These are phyloP conservation scores for Xylaria castorea DNA, from an alignment of 495 filamentous ascomycete species.

Conservation along the genomic window DNA sequence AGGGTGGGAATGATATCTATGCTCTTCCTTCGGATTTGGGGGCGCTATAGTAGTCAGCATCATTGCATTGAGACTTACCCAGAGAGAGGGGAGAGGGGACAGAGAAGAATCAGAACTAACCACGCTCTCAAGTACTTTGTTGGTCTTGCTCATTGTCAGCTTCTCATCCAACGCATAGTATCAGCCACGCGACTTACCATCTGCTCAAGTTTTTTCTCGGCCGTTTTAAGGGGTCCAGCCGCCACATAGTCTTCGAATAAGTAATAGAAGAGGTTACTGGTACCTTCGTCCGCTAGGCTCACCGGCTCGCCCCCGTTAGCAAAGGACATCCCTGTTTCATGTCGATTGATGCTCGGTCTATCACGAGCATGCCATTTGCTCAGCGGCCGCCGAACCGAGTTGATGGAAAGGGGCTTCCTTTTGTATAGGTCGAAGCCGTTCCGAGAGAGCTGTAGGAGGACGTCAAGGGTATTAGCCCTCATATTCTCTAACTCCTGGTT, in stretches of 20 bases:
- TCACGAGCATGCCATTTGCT: constrained; percentile 36
- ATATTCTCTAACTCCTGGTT: constrained; percentile 57
- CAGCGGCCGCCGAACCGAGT: constrained; percentile 44
- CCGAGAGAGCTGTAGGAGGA: constrained; percentile 73
- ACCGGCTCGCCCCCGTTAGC: constrained; percentile 31
- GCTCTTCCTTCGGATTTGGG: constrained; percentile 38
- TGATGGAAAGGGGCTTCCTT: constrained; percentile 57
- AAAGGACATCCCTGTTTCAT: constrained; percentile 34
- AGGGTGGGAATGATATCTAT: constrained; percentile 51
- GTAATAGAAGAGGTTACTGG: constrained; percentile 83
- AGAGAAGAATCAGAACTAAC: constrained; percentile 30
- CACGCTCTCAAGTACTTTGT: constrained; percentile 38
- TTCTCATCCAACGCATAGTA: background rate
- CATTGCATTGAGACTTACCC: background rate
- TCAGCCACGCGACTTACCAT: constrained; percentile 58
- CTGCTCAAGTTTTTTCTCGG: constrained; percentile 78
- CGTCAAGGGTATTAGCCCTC: constrained; percentile 71
- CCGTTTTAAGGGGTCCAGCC: constrained; percentile 58
- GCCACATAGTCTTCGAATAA: constrained; percentile 78
- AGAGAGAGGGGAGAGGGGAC: no score
- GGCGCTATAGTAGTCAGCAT: constrained; percentile 32
- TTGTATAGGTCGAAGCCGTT: constrained; percentile 45
- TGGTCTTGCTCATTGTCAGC: constrained; percentile 33
- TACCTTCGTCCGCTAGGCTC: constrained; percentile 59
- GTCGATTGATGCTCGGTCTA: constrained; percentile 36